Percentiles rank a stretch among this genome's conserved stretches.
These are phyloP conservation scores for Talaromyces sp. DNA, from an alignment of 2,329 filamentous ascomycete genomes.

Conservation along the genomic window DNA sequence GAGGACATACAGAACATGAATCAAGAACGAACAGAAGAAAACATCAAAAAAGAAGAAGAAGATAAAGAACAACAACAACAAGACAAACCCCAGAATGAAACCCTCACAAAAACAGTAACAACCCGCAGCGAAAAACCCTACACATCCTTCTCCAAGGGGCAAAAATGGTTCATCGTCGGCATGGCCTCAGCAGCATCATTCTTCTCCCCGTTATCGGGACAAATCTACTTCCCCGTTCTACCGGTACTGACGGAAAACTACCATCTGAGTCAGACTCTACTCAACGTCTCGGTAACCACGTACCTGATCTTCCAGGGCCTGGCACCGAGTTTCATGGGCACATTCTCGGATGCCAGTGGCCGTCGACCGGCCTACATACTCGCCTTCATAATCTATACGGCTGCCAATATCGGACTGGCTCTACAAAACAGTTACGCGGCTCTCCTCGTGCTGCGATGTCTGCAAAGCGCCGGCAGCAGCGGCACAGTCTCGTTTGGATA, in stretches of 20 bases:
- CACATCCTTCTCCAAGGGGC: slow-evolving; percentile 26
- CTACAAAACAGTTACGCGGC: slow-evolving; percentile 55
- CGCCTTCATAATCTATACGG: slow-evolving; percentile 43
- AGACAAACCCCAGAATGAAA: not conserved
- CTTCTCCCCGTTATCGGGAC: slow-evolving; percentile 39
- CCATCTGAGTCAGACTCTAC: slow-evolving; percentile 3
- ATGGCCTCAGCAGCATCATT: slow-evolving; percentile 38
- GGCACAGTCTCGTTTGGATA: slow-evolving; percentile 66
- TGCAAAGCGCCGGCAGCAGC: slow-evolving; percentile 61
- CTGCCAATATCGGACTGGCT: slow-evolving; percentile 56
- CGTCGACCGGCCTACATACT: slow-evolving; percentile 59
- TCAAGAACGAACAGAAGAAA: not conserved
- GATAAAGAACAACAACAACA: not conserved
- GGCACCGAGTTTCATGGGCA: slow-evolving; percentile 57
- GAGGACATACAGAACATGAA: not conserved
- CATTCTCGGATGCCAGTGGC: slow-evolving; percentile 57
- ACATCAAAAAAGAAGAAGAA: not conserved
- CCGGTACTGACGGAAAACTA: slow-evolving; percentile 21
- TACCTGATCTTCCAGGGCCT: slow-evolving; percentile 55
- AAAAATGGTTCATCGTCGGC: slow-evolving; percentile 34
- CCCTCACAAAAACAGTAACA: slow-evolving; percentile 5
- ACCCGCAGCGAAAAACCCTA: slow-evolving; percentile 14
- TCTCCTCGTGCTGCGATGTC: slow-evolving; percentile 55
- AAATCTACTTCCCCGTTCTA: slow-evolving; percentile 39
- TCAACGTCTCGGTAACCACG: slow-evolving; percentile 17